Evolutionary conservation across 202 grass and related monocot genomes (phyloP).

Genomic region (Elaeis oleifera): DNA sequence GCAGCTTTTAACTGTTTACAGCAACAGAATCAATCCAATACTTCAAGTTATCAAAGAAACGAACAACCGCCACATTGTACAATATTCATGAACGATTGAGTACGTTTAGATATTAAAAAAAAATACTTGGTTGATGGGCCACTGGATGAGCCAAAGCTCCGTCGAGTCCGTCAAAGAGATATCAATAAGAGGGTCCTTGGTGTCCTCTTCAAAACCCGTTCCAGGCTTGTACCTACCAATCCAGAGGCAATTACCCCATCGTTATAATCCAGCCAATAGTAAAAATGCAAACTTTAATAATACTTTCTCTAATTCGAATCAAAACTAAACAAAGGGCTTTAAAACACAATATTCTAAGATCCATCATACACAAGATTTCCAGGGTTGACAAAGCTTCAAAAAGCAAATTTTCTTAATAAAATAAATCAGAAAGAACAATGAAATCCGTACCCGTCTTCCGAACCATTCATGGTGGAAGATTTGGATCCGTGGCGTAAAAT

Average conservation of each 20-base stretch:
- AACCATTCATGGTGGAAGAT: too few species aligned
- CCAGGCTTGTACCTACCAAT: slow-evolving; percentile 61
- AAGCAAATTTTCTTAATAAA: too few species aligned
- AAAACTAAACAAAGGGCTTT: too few species aligned
- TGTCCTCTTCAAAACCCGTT: slow-evolving; percentile 34
- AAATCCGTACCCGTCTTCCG: too few species aligned
- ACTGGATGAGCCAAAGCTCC: slow-evolving; percentile 89
- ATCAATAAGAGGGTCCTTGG: slow-evolving; percentile 34
- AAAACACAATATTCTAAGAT: too few species aligned
- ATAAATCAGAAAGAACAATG: too few species aligned
- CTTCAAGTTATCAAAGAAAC: neutral
- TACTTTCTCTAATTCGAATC: too few species aligned
- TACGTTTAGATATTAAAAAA: neutral
- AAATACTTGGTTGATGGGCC: slow-evolving; percentile 56
- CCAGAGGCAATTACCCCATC: neutral
- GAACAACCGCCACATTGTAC: neutral
- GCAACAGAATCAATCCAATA: neutral
- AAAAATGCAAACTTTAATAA: too few species aligned
- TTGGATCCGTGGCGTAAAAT: too few species aligned
- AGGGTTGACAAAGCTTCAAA: too few species aligned
- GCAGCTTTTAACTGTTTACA: slow-evolving; percentile 43
- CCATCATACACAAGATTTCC: too few species aligned
- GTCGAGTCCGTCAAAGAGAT: slow-evolving; percentile 46
- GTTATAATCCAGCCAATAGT: too few species aligned
- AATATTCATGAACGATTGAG: slow-evolving; percentile 8